Percentiles rank a stretch among this genome's conserved stretches.
These are phyloP conservation scores for Nigrospora sphaerica DNA, from an alignment of 2,329 filamentous ascomycete species.

Conservation along the genomic window DNA sequence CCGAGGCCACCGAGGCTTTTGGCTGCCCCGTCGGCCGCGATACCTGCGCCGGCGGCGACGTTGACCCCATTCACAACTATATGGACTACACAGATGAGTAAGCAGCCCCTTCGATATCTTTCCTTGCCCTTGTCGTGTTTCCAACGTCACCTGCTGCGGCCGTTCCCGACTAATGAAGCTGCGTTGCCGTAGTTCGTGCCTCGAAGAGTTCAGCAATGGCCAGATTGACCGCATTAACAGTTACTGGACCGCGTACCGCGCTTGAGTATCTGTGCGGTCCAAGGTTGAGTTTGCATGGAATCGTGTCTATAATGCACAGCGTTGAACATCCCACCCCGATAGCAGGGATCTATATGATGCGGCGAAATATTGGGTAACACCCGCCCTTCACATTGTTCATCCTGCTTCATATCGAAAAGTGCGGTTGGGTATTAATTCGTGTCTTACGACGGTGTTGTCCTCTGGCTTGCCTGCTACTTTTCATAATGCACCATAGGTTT, in stretches of 20 bases:
- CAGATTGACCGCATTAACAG: conserved; percentile 33
- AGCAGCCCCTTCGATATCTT: conserved; percentile 10
- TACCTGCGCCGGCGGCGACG: conserved; percentile 18
- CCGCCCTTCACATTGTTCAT: too few relatives aligned
- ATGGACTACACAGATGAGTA: conserved; percentile 34
- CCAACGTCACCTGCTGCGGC: conserved; percentile 7
- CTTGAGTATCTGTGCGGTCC: neutral
- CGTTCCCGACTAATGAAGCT: neutral
- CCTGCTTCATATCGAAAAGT: too few relatives aligned
- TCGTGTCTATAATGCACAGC: too few relatives aligned
- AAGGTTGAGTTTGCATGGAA: too few relatives aligned
- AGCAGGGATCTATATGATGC: too few relatives aligned
- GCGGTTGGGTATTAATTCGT: too few relatives aligned
- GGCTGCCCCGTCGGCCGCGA: conserved; percentile 29
- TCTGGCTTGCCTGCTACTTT: too few relatives aligned
- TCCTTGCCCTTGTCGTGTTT: too few relatives aligned
- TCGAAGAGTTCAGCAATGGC: conserved; percentile 35
- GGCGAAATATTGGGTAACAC: too few relatives aligned
- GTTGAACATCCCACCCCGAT: too few relatives aligned
- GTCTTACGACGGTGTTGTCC: too few relatives aligned
- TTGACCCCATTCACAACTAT: conserved; percentile 27
- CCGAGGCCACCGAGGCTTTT: conserved; percentile 25
- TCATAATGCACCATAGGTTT: too few relatives aligned
- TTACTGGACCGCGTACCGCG: conserved; percentile 29
- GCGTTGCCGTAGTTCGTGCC: conserved; percentile 28